Percentiles rank a stretch among this genome's conserved stretches.
These are phyloP conservation scores for Vaccinium myrtillus DNA, from an alignment of 148 eudicot genomes.

Conservation along the genomic window DNA sequence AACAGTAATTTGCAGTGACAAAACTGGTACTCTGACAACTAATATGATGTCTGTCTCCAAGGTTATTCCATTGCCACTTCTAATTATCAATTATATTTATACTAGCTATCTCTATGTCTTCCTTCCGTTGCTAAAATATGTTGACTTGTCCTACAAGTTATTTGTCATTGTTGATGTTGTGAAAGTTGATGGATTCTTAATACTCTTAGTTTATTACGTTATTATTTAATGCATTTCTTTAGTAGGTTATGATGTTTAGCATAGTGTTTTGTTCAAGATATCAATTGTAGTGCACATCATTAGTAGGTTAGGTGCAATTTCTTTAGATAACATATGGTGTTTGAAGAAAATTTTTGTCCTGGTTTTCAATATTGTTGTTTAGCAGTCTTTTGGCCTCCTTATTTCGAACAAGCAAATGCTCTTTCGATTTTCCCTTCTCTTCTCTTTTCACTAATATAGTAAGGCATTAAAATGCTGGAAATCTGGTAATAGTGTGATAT, in stretches of 20 bases:
- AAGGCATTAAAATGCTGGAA: not conserved
- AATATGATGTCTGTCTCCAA: conserved; percentile 99
- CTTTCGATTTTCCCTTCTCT: not conserved
- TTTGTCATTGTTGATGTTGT: not conserved
- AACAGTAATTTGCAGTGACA: conserved; percentile 97
- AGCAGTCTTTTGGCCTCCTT: not conserved
- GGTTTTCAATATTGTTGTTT: not conserved
- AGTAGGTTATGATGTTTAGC: not conserved
- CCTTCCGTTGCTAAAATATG: not conserved
- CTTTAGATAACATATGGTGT: not conserved
- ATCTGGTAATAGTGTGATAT: not conserved
- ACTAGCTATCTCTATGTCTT: not conserved
- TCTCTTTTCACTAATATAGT: not conserved
- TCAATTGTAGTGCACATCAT: not conserved
- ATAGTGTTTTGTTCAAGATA: not conserved
- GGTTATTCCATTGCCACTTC: conserved; percentile 36
- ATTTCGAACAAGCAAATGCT: not conserved
- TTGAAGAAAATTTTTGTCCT: not conserved
- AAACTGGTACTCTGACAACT: conserved; percentile 97
- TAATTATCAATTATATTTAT: not conserved
- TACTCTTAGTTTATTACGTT: not conserved
- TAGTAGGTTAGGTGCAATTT: not conserved
- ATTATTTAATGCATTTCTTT: not conserved
- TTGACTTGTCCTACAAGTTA: not conserved
- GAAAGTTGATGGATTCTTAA: not conserved